Conservation (phyloP, 1,284 basidiomycete species). For the Ganoderma lucidum region DNA sequence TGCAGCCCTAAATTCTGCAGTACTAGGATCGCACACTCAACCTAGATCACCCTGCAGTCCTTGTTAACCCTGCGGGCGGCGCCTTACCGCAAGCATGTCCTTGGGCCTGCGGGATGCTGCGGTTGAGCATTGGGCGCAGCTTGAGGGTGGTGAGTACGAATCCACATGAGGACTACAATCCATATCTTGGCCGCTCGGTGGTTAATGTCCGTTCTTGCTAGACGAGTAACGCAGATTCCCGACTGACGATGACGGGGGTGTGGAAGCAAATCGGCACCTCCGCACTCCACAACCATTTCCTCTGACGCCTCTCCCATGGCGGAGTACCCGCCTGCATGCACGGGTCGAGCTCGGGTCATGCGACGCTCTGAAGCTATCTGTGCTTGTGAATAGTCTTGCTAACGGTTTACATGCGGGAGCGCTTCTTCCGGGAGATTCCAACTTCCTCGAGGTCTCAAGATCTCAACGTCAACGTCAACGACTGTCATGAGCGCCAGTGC, state of each 20-base stretch:
- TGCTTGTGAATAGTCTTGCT: not conserved
- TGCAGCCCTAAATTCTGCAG: not conserved
- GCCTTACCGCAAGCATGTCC: not conserved
- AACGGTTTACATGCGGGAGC: not conserved
- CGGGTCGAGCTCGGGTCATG: not conserved
- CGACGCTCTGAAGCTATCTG: not conserved
- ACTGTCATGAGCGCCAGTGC: not conserved
- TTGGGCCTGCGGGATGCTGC: not conserved
- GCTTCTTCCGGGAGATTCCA: not conserved
- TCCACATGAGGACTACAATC: not conserved
- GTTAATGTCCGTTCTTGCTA: not conserved
- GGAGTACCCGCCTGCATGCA: not conserved
- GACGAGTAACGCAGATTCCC: not conserved
- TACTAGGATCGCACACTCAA: not conserved
- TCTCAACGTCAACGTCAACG: not conserved
- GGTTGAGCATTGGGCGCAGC: not conserved
- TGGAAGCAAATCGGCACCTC: not conserved
- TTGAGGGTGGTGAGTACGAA: not conserved
- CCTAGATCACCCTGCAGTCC: not conserved
- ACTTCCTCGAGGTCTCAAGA: not conserved
- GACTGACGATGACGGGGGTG: not conserved
- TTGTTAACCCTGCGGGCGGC: not conserved
- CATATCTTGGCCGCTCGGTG: not conserved
- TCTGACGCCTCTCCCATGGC: not conserved
- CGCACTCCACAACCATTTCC: not conserved